phyloP scores from a whole-genome alignment of 805 yeast genomes.

The Schwanniomyces polymorphus region DNA sequence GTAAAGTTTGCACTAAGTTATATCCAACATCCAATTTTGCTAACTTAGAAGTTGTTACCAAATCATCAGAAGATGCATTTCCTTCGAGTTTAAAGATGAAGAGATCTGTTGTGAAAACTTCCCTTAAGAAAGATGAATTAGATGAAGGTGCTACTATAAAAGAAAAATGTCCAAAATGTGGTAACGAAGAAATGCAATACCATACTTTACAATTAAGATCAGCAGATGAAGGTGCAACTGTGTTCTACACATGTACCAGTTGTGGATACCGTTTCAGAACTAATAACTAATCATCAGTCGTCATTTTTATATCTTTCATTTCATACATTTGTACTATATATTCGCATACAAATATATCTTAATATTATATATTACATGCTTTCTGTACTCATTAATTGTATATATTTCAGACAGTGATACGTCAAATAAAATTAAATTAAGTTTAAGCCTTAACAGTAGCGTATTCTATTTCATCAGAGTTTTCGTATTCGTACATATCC shows the following conservation, averaged over 20 bases:
- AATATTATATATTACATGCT: not conserved
- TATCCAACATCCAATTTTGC: slow-evolving; percentile 58
- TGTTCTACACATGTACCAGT: slow-evolving; percentile 90
- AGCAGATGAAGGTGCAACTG: slow-evolving; percentile 99
- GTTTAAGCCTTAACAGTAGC: slow-evolving; percentile 37
- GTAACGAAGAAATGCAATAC: slow-evolving; percentile 96
- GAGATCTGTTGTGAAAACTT: slow-evolving; percentile 87
- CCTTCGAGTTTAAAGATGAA: slow-evolving; percentile 82
- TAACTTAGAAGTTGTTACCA: slow-evolving; percentile 81
- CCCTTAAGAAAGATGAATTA: slow-evolving; percentile 70
- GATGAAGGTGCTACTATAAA: slow-evolving; percentile 96
- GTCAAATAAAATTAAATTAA: not conserved
- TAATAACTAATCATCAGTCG: slow-evolving; percentile 55
- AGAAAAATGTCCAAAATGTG: slow-evolving; percentile 98
- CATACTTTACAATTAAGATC: slow-evolving; percentile 95
- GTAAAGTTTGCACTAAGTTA: slow-evolving; percentile 49
- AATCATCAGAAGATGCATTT: slow-evolving; percentile 89
- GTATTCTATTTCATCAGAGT: slow-evolving; percentile 78
- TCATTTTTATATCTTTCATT: not conserved
- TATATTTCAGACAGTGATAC: not conserved
- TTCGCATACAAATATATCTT: not conserved
- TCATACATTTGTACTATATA: slow-evolving; percentile 6
- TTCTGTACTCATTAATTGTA: not conserved
- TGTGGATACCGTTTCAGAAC: slow-evolving; percentile 95
- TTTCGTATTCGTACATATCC: slow-evolving; percentile 97